These are phyloP conservation scores for Fraxinus latifolia DNA, from an alignment of 305 asterid genomes.

Conservation along the genomic window DNA sequence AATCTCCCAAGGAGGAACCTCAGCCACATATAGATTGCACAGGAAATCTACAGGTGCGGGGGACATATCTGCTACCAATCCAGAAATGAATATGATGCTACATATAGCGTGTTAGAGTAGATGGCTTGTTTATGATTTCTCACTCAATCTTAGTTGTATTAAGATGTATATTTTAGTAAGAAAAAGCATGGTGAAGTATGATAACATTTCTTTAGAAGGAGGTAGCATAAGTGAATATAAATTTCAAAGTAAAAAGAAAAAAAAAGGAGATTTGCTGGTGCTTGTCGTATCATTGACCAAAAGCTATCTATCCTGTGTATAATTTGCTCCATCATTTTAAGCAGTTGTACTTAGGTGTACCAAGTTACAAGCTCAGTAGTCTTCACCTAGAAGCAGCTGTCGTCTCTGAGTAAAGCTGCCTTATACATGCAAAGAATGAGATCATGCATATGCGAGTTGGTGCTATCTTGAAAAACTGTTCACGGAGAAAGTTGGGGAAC, in stretches of 20 bases:
- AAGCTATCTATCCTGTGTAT: background rate
- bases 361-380: background rate
- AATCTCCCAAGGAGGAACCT: slow-evolving; percentile 89
- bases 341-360: background rate
- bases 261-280: background rate
- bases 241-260: background rate
- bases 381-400: background rate
- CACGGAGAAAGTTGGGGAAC: background rate
- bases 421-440: background rate
- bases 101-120: background rate
- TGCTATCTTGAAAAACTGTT: background rate
- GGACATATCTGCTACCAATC: slow-evolving; percentile 16
- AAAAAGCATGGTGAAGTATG: slow-evolving; percentile 1
- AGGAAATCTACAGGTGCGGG: slow-evolving; percentile 85
- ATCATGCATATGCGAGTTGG: background rate
- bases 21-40: slow-evolving; percentile 88
- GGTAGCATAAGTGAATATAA: background rate
- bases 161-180: background rate
- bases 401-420: background rate
- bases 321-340: background rate
- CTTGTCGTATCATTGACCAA: background rate
- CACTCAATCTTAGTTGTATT: slow-evolving; percentile 4
- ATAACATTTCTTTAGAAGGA: slow-evolving; percentile 3
- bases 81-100: slow-evolving; percentile 12
- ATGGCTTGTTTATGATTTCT: slow-evolving; percentile 13